Evolutionary conservation across 2,329 filamentous ascomycete species (phyloP).

Genomic region (Fusarium sp.): DNA sequence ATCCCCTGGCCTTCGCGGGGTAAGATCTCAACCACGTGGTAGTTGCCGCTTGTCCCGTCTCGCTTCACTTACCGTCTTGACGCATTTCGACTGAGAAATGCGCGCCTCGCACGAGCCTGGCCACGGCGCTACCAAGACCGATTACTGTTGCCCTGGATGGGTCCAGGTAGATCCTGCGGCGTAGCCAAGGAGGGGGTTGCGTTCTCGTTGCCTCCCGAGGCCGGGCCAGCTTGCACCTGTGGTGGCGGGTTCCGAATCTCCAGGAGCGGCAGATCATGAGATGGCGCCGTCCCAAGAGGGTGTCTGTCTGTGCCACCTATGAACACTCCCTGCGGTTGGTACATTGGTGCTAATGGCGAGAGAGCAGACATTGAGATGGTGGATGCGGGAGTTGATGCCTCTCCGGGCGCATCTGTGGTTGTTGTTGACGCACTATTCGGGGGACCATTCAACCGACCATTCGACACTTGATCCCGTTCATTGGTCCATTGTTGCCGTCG

Average conservation of each 20-base stretch:
- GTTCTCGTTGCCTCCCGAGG: slow-evolving; percentile 16
- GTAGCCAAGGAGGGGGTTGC: neutral
- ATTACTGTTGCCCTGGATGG: slow-evolving; percentile 18
- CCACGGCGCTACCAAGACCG: slow-evolving; percentile 29
- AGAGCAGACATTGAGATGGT: slow-evolving; percentile 3
- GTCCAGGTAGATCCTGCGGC: neutral
- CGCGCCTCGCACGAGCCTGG: neutral
- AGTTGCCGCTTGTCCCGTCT: neutral
- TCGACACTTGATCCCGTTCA: neutral
- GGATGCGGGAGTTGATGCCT: neutral
- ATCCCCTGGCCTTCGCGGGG: neutral
- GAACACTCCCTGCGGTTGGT: slow-evolving; percentile 10
- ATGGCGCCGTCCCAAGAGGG: neutral
- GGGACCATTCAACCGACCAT: neutral
- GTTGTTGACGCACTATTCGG: neutral
- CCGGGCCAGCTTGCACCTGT: slow-evolving; percentile 11
- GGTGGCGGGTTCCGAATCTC: slow-evolving; percentile 28
- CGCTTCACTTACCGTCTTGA: neutral
- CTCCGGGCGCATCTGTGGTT: neutral
- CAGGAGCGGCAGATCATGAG: slow-evolving; percentile 4
- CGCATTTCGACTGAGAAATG: neutral
- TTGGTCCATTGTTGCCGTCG: slow-evolving; percentile 16
- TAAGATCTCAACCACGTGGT: neutral
- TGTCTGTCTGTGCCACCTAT: neutral
- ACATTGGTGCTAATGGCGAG: slow-evolving; percentile 30